Percentiles rank a stretch among this genome's conserved stretches.
Conservation (phyloP, 129 eudicot species). For the Chrysanthemum makinoi region DNA sequence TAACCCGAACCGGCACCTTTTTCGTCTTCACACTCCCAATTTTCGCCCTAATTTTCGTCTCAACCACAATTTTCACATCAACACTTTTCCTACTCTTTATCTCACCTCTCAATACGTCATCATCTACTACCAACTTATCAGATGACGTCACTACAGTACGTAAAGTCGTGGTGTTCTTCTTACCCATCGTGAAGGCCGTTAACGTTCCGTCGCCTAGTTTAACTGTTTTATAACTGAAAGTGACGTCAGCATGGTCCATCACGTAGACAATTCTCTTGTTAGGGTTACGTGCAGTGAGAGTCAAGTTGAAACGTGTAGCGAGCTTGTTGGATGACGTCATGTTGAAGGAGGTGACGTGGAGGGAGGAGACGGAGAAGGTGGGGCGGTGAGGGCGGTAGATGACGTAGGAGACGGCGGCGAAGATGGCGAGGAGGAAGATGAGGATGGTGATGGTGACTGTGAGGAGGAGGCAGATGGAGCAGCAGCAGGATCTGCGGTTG, state of each 20-base stretch:
- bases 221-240: conserved; percentile 33
- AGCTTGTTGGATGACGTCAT: conserved; percentile 47
- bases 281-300: conserved; percentile 62
- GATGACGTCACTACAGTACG: conserved; percentile 22
- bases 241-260: conserved; percentile 48
- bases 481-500: conserved; percentile 62
- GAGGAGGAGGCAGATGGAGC: conserved; percentile 55
- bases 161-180: conserved; percentile 52
- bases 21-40: conserved; percentile 57
- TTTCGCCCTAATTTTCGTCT: conserved; percentile 61
- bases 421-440: conserved; percentile 50
- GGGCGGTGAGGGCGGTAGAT: conserved; percentile 88
- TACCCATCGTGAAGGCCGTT: conserved; percentile 44
- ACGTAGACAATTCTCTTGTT: conserved; percentile 52
- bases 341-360: conserved; percentile 60
- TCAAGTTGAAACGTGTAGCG: conserved; percentile 47
- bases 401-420: conserved; percentile 56
- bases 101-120: conserved; percentile 31
- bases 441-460: conserved; percentile 39
- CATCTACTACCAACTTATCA: conserved; percentile 21
- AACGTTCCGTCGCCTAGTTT: conserved; percentile 50
- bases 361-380: conserved; percentile 51
- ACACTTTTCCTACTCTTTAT: conserved; percentile 47
- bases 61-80: conserved; percentile 48
- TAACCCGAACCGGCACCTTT: conserved; percentile 52